phyloP scores from a whole-genome alignment of 2,329 filamentous ascomycete species.

The Knufia petricola region DNA sequence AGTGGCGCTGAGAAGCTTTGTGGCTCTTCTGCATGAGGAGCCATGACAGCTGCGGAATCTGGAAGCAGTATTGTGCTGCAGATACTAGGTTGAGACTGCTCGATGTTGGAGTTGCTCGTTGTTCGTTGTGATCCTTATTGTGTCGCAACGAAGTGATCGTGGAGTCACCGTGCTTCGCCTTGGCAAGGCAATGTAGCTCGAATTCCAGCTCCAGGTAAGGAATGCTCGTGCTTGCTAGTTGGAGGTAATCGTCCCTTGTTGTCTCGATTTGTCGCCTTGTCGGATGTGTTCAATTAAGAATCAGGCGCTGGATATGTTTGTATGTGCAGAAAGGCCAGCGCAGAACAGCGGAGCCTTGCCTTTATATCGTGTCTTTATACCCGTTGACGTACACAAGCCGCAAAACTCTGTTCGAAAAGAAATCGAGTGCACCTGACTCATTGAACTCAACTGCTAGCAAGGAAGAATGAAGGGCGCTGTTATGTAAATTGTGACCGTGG shows the following conservation, averaged over 20 bases:
- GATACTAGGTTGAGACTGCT: neutral
- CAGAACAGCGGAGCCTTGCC: neutral
- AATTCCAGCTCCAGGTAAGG: no score
- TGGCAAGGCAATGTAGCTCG: neutral
- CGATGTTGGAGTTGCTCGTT: no score
- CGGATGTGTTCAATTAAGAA: no score
- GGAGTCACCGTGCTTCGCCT: neutral
- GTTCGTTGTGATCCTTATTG: no score
- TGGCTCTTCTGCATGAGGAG: constrained; percentile 15
- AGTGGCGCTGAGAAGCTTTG: neutral
- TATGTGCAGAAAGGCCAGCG: neutral
- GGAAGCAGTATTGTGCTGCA: no score
- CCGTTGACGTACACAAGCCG: neutral
- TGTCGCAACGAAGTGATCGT: no score
- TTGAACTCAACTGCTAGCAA: neutral
- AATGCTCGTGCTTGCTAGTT: no score
- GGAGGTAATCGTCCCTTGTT: no score
- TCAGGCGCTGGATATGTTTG: no score
- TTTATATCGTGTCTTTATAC: neutral
- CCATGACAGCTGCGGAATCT: constrained; percentile 16
- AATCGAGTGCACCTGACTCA: neutral
- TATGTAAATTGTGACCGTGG: neutral
- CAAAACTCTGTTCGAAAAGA: neutral
- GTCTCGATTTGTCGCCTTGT: no score
- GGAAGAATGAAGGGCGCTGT: neutral